Evolutionary conservation across 2,329 filamentous ascomycete species (phyloP).

Genomic region (Arthroderma uncinatum): DNA sequence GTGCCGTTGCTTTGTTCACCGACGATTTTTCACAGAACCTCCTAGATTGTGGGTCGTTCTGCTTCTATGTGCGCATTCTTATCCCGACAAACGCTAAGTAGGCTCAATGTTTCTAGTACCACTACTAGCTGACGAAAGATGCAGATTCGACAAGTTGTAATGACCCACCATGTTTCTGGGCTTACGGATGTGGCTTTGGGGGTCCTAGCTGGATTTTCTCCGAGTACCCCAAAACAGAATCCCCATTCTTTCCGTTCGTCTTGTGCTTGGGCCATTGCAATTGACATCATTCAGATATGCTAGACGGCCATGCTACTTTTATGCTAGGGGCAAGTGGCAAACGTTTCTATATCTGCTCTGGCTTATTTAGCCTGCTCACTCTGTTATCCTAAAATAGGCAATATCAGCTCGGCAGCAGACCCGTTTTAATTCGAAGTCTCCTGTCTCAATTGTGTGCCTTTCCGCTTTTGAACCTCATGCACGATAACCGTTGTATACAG

Average conservation of each 20-base stretch:
- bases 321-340: background rate
- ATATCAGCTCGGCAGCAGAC: background rate
- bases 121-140: background rate
- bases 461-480: background rate
- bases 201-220: background rate
- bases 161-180: background rate
- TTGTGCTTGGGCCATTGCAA: background rate
- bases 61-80: background rate
- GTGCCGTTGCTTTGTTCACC: slow-evolving; percentile 3
- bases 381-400: background rate
- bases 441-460: background rate
- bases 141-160: background rate
- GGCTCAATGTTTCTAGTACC: background rate
- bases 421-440: background rate
- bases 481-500: slow-evolving; percentile 6
- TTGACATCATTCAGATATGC: background rate
- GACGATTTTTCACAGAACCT: slow-evolving; percentile 1
- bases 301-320: background rate
- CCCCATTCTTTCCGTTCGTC: background rate
- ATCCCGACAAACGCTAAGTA: background rate
- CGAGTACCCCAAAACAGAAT: background rate
- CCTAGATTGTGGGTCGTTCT: background rate
- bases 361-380: background rate
- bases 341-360: background rate
- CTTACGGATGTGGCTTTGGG: slow-evolving; percentile 1